Base-by-base conservation (phyloP, 108 stramenopile species). In the Cyclotella sp. region DNA sequence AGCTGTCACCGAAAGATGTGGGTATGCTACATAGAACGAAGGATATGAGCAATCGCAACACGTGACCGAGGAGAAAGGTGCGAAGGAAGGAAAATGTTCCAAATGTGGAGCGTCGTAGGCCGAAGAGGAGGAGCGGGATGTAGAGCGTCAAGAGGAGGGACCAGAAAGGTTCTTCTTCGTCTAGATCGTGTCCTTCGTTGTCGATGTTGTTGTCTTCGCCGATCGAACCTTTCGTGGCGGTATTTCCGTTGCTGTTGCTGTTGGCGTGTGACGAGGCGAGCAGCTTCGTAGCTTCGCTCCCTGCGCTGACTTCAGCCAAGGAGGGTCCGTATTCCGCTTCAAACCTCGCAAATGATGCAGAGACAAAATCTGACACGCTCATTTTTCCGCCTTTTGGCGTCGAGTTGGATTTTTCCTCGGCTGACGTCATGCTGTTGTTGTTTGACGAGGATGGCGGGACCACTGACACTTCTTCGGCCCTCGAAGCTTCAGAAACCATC, bases 41-140 rank as follows among this genome's bases (percentile, higher is more conserved):
- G 9, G 69, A 75, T 12, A 59, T 71, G 0, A 79, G 57, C 0
- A 82, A 24, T 15, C 77, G 76, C 30, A 87, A 28, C n/a, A 80
- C 18, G 14, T 87, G 80, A 54, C 86, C 84, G 11, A 84, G 70
- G 11, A 87, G 14, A 7, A 84, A 45, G 18, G 81, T 63, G 18
- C 86, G 83, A 47, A 84, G 49, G 40, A 84, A 68, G 26, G 81
- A 58, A 14, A 70, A 72, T 14, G 75, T 73, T 34, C 84, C 83
- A 55, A 78, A 75, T 54, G 84, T 78, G 42, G 81, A 73, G 24
- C 74, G 72, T n/a, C 84, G 80, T 9, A 82, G 45, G 77, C 86
- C 84, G n/a, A 87, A 47, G 14, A 81, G 44, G 5, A 76, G 22
- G 18, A 87, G 29, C 5, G 86, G 86, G 43, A 82, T 0, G 60